Base-by-base conservation (phyloP, 2,329 filamentous ascomycete species). In the Fusarium temperatum region DNA sequence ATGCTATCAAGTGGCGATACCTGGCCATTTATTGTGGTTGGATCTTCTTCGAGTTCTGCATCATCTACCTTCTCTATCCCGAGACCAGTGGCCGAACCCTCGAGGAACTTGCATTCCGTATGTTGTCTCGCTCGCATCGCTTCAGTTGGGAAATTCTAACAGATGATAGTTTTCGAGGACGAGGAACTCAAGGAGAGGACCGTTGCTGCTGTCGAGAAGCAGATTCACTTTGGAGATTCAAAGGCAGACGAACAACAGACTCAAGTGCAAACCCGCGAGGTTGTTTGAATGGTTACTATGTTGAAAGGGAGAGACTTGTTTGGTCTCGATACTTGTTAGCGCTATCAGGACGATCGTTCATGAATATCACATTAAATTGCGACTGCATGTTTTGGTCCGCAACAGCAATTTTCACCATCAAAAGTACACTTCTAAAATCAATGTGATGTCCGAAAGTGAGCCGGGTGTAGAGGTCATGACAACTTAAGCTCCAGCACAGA, bases 41-140 rank as follows among this genome's bases (percentile, higher is more conserved):
- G 80, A 80, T 86, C 18, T 77, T 79, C 5, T 82, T 85, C 41
- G 83, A 86, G 75, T 79, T 85, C 45, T 61, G 53, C 32, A 75
- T 82, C 90, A 92, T 96, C 57, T 96, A 91, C 83, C 93, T 95
- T 82, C 87, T 95, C 72, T 97, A 96, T 80, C 94, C 94, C 15
- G 94, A 97, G 83, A 97, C 94, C 1, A 92, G 92, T 70, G 94
- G 75, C 24, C 74, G 94, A 68, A 91, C 93, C 59, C 85, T 96
- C 30, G 93, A 96, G 84, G 94, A 96, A 57, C 77, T 85, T 51
- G 74, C 82, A 5, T 84, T 85, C 75, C 75, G 83, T 85, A 80
- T 76, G 83, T 81, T 38, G 14, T 14, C 17, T 36, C 8, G 2
- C 14, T 5, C 15, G 15, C 13, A 3, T 8, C 2, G 4, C 11